phyloP scores from a whole-genome alignment of 1,284 basidiomycete genomes.

The Malassezia vespertilionis region DNA sequence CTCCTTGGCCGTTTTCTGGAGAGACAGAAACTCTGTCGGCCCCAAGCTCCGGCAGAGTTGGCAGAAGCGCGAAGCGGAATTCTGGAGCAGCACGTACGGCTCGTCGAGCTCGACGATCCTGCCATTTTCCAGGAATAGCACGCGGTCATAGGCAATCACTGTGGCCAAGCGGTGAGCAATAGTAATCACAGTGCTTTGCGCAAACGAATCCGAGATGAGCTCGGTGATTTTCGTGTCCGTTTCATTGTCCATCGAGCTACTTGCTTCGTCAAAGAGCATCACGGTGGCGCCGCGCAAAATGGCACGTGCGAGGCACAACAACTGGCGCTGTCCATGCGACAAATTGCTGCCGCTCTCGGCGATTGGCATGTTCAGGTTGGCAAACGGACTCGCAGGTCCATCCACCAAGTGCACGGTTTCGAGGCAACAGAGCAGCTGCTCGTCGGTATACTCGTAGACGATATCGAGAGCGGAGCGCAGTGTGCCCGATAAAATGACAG shows the following conservation, averaged over 20 bases:
- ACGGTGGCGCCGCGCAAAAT: conserved; percentile 32
- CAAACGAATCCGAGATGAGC: conserved; percentile 69
- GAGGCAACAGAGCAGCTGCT: conserved; percentile 17
- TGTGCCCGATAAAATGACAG: conserved; percentile 36
- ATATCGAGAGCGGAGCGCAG: conserved; percentile 33
- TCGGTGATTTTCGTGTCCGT: conserved; percentile 55
- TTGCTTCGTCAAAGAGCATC: conserved; percentile 46
- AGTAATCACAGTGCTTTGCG: conserved; percentile 62
- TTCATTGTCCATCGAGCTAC: conserved; percentile 36
- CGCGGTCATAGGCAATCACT: conserved; percentile 49
- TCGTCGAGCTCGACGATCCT: conserved; percentile 51
- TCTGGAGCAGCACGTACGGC: conserved; percentile 49
- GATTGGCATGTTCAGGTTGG: conserved; percentile 25
- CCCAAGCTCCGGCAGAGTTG: conserved; percentile 31
- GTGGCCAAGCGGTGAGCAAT: conserved; percentile 58
- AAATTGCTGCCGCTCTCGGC: conserved; percentile 41
- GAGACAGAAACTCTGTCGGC: conserved; percentile 1
- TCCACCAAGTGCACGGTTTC: conserved; percentile 9
- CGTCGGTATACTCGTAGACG: conserved; percentile 29
- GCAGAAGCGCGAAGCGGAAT: conserved; percentile 22
- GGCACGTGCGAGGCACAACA: conserved; percentile 41
- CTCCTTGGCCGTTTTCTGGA: not conserved
- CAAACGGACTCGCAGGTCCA: conserved; percentile 7
- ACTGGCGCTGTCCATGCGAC: conserved; percentile 40
- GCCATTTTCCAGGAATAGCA: conserved; percentile 52